Percentiles rank a stretch among this genome's conserved stretches.
Conservation (phyloP, 305 asterid species). For the Galium porrigens region DNA sequence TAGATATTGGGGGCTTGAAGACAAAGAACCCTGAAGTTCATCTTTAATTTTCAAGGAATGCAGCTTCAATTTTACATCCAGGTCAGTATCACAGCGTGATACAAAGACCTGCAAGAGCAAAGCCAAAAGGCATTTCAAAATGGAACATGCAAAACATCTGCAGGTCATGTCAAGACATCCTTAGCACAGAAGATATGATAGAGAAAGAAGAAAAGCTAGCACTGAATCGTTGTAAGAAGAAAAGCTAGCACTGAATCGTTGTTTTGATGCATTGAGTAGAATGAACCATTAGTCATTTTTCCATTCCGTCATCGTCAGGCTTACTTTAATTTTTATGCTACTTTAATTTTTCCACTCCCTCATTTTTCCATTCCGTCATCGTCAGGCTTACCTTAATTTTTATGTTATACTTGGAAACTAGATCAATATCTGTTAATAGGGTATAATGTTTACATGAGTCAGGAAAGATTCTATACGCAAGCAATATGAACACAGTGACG, state of each 20-base stretch:
- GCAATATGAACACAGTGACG: constrained; percentile 3
- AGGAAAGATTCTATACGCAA: neutral
- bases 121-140: constrained; percentile 7
- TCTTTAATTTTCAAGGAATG: constrained; percentile 83
- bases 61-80: constrained; percentile 71
- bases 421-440: neutral
- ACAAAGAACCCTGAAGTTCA: constrained; percentile 62
- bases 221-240: neutral
- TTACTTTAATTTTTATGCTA: neutral
- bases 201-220: neutral
- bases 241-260: neutral
- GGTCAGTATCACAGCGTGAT: constrained; percentile 55
- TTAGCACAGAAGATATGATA: neutral
- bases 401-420: neutral
- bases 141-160: neutral
- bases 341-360: too few species aligned
- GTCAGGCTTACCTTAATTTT: neutral
- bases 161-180: neutral
- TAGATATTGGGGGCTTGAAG: constrained; percentile 51
- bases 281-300: neutral
- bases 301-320: neutral
- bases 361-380: too few species aligned
- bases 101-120: constrained; percentile 51
- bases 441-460: neutral
- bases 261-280: neutral